Percentiles rank a stretch among this genome's conserved stretches.
Conservation (phyloP, 768 basidiomycete species). For the Boletales sp. region DNA sequence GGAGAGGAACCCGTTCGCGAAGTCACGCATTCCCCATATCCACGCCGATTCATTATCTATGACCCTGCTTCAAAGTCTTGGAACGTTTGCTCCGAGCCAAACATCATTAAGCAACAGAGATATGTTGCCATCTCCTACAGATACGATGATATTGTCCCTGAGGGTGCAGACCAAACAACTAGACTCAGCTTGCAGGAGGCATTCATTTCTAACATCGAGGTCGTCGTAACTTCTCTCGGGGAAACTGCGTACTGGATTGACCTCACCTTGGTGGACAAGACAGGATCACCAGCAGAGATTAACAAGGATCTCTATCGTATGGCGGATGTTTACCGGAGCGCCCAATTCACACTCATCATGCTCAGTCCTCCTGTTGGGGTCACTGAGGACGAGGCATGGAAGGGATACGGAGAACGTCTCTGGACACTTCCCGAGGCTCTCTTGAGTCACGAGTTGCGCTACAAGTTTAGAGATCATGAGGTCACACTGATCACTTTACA, state of each 20-base stretch:
- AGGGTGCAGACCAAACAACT: background rate
- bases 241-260: conserved; percentile 24
- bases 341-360: conserved; percentile 24
- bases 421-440: conserved; percentile 25
- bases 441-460: conserved; percentile 18
- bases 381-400: conserved; percentile 10
- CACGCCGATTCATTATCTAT: conserved; percentile 16
- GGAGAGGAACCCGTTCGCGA: conserved; percentile 3
- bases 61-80: conserved; percentile 1
- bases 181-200: background rate
- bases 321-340: conserved; percentile 20
- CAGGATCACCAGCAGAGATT: background rate
- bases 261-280: background rate
- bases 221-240: conserved; percentile 1
- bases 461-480: conserved; percentile 5
- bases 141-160: conserved; percentile 7
- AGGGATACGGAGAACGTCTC: conserved; percentile 18
- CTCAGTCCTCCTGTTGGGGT: background rate
- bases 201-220: conserved; percentile 8
- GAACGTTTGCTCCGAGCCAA: background rate
- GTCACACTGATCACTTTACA: conserved; percentile 21
- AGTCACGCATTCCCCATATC: conserved; percentile 12
- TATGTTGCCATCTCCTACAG: conserved; percentile 21
- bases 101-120: conserved; percentile 5
- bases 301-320: conserved; percentile 22